Evolutionary conservation across 495 filamentous ascomycete genomes (phyloP).

Genomic region (Talaromyces wortmannii): DNA sequence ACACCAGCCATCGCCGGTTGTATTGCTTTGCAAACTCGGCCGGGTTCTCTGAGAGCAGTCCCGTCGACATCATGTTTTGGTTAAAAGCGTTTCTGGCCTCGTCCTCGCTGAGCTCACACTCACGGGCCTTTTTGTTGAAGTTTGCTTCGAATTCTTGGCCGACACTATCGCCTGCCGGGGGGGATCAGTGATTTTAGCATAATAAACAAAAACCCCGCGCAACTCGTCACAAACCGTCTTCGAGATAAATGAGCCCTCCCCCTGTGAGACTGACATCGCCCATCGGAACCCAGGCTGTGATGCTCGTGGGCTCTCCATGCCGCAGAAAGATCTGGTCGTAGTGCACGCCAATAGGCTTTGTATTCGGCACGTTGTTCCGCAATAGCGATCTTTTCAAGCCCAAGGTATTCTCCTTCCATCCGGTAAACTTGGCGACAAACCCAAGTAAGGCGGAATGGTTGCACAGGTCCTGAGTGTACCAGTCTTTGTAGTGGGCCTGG

Average conservation of each 20-base stretch:
- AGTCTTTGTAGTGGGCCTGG: conserved; percentile 48
- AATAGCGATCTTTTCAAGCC: conserved; percentile 40
- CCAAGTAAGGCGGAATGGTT: conserved; percentile 43
- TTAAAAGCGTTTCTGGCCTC: conserved; percentile 50
- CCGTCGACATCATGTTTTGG: conserved; percentile 48
- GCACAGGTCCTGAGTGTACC: conserved; percentile 52
- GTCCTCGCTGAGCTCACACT: conserved; percentile 38
- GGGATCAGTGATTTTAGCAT: not conserved
- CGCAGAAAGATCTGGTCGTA: conserved; percentile 64
- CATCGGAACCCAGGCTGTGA: conserved; percentile 62
- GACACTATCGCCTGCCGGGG: conserved; percentile 18
- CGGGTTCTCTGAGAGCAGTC: conserved; percentile 37
- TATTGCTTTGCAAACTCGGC: conserved; percentile 33
- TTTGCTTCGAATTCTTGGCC: conserved; percentile 41
- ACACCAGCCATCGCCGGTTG: conserved; percentile 45
- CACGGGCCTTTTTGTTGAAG: conserved; percentile 36
- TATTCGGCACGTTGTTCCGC: conserved; percentile 52
- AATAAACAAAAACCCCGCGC: no score
- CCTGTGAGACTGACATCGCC: conserved; percentile 51
- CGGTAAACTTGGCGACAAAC: conserved; percentile 45
- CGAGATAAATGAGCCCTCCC: conserved; percentile 57
- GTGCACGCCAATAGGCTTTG: conserved; percentile 54
- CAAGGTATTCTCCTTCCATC: conserved; percentile 48
- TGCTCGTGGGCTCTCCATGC: conserved; percentile 44
- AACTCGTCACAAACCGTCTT: conserved; percentile 29